Evolutionary conservation across 2,329 filamentous ascomycete species (phyloP).

Genomic region (Penicillium olsonii): DNA sequence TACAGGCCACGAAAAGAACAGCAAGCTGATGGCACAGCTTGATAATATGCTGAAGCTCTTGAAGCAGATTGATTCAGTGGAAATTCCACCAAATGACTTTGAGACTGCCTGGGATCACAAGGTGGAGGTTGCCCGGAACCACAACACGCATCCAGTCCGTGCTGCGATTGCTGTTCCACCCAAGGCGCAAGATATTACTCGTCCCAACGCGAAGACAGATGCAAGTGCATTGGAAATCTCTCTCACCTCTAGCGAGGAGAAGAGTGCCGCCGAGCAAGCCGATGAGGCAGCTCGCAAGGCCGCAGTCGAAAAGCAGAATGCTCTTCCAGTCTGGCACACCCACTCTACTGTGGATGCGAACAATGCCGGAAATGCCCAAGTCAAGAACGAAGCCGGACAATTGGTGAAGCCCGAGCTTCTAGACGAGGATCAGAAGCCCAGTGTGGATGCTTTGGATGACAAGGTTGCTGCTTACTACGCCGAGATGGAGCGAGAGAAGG

Average conservation of each 20-base stretch:
- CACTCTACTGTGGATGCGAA: slow-evolving; percentile 48
- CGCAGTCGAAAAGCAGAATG: slow-evolving; percentile 53
- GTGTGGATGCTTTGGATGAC: slow-evolving; percentile 46
- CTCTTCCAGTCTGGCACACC: slow-evolving; percentile 55
- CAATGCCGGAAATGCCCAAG: slow-evolving; percentile 24
- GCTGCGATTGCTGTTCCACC: slow-evolving; percentile 43
- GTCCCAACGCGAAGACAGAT: slow-evolving; percentile 47
- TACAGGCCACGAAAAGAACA: slow-evolving; percentile 53
- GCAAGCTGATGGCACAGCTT: slow-evolving; percentile 51
- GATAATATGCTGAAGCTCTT: slow-evolving; percentile 49
- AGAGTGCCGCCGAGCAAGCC: slow-evolving; percentile 51
- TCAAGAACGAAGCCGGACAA: slow-evolving; percentile 35
- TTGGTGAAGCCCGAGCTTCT: slow-evolving; percentile 42
- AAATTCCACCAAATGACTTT: slow-evolving; percentile 52
- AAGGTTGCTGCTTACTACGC: slow-evolving; percentile 51
- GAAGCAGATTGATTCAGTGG: slow-evolving; percentile 50
- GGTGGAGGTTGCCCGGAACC: slow-evolving; percentile 47
- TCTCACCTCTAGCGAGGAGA: slow-evolving; percentile 51
- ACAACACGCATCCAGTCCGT: slow-evolving; percentile 44
- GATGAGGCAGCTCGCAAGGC: slow-evolving; percentile 51
- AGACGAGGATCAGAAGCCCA: slow-evolving; percentile 46
- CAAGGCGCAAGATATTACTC: slow-evolving; percentile 41
- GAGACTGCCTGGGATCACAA: slow-evolving; percentile 52
- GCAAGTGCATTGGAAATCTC: slow-evolving; percentile 50
- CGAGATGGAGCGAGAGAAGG: slow-evolving; percentile 47